These are phyloP conservation scores for Colletotrichum chrysophilum DNA, from an alignment of 2,329 filamentous ascomycete genomes.

Conservation along the genomic window DNA sequence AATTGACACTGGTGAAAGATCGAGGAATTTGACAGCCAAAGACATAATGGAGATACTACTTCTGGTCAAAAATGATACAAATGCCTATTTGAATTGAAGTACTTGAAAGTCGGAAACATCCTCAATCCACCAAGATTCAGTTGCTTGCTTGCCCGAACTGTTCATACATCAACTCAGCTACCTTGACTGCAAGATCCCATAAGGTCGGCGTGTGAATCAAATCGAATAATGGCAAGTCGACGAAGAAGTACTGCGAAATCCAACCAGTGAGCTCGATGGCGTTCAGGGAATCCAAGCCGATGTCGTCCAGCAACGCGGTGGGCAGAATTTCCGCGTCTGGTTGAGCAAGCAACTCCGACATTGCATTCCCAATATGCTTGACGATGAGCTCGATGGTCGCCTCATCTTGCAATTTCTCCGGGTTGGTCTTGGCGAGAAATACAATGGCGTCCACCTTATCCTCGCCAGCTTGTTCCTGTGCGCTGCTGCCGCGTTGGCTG, in stretches of 20 bases:
- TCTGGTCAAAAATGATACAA: not conserved
- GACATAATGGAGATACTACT: rapidly evolving
- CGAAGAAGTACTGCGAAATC: not conserved
- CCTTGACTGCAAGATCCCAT: not conserved
- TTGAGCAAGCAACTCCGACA: not conserved
- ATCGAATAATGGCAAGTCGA: not conserved
- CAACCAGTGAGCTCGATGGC: not conserved
- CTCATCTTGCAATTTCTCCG: not conserved
- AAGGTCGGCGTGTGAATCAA: not conserved
- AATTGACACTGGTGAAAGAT: not conserved
- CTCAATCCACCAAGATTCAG: not conserved
- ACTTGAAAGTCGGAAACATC: not conserved
- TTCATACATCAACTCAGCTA: not conserved
- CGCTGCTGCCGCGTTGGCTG: not conserved
- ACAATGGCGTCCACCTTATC: not conserved
- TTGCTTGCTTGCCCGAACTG: not conserved
- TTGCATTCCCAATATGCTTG: not conserved
- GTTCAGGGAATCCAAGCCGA: not conserved
- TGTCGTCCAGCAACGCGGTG: not conserved
- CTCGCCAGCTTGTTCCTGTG: not conserved
- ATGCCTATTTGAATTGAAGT: not conserved
- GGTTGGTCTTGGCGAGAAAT: not conserved
- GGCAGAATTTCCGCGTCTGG: not conserved
- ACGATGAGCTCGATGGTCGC: not conserved
- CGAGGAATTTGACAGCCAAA: not conserved